Percentiles rank a stretch among this genome's conserved stretches.
These are phyloP conservation scores for Trametes maxima DNA, from an alignment of 768 basidiomycete species.

Conservation along the genomic window DNA sequence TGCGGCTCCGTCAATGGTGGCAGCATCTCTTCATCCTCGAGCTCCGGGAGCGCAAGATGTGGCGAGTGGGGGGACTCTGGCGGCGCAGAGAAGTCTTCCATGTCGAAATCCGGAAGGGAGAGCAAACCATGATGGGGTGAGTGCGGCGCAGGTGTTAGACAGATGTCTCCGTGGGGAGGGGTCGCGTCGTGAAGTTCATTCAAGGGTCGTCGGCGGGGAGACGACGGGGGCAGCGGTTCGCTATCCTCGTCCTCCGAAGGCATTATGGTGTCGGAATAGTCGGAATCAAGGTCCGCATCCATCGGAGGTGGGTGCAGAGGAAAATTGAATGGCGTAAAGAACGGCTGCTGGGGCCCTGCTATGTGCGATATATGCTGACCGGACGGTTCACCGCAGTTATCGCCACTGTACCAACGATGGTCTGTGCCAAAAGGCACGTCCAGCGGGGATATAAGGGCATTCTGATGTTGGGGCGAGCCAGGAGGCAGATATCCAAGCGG, in stretches of 20 bases:
- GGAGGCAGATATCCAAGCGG: conserved; percentile 14
- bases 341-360: conserved; percentile 6
- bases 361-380: neutral
- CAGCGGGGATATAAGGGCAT: conserved; percentile 14
- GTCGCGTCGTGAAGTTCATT: conserved; percentile 18
- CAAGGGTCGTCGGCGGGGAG: conserved; percentile 14
- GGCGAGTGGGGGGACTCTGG: conserved; percentile 26
- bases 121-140: conserved; percentile 18
- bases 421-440: conserved; percentile 8
- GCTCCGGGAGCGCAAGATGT: conserved; percentile 21
- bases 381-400: neutral
- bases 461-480: neutral
- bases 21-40: conserved; percentile 14
- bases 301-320: conserved; percentile 13
- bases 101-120: conserved; percentile 21
- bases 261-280: conserved; percentile 25
- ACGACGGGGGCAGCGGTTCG: conserved; percentile 8
- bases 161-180: conserved; percentile 14
- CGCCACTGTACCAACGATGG: conserved; percentile 1
- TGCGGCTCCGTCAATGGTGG: neutral
- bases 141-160: conserved; percentile 23
- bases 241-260: conserved; percentile 24
- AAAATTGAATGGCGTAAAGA: conserved; percentile 5
- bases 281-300: conserved; percentile 19
- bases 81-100: conserved; percentile 16